phyloP scores from a whole-genome alignment of 2,329 filamentous ascomycete species.

The Epichloe typhina region DNA sequence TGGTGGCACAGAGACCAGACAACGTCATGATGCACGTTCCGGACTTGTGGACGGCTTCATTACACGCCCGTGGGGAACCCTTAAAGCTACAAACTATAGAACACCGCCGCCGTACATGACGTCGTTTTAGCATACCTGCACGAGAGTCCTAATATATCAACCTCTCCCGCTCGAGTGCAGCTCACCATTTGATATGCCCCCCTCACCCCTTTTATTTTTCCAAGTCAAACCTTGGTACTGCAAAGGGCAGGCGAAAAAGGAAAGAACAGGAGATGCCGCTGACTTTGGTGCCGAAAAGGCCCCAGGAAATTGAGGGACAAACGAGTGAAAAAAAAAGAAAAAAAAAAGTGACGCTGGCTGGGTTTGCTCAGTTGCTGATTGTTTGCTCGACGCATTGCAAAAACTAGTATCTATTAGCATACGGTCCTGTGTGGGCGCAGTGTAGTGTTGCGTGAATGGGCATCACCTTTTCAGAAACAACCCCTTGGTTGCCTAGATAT shows the following conservation, averaged over 20 bases:
- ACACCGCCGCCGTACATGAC: not conserved
- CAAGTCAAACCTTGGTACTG: no score
- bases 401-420: conserved; percentile 6
- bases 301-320: not conserved
- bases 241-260: not conserved
- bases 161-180: no score
- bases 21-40: no score
- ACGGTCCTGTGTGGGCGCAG: not conserved
- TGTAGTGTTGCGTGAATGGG: not conserved
- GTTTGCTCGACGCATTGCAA: conserved; percentile 11
- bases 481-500: conserved; percentile 53
- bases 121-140: not conserved
- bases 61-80: no score
- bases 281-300: not conserved
- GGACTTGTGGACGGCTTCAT: no score
- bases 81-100: not conserved
- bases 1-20: no score
- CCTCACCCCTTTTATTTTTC: no score
- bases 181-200: no score
- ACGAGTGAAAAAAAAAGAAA: not conserved
- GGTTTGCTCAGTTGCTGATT: conserved; percentile 3
- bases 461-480: conserved; percentile 19
- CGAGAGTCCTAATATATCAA: no score
- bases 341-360: not conserved
- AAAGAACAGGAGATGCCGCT: not conserved